phyloP scores from a whole-genome alignment of 2,329 filamentous ascomycete genomes.

The Coniochaeta sp. region DNA sequence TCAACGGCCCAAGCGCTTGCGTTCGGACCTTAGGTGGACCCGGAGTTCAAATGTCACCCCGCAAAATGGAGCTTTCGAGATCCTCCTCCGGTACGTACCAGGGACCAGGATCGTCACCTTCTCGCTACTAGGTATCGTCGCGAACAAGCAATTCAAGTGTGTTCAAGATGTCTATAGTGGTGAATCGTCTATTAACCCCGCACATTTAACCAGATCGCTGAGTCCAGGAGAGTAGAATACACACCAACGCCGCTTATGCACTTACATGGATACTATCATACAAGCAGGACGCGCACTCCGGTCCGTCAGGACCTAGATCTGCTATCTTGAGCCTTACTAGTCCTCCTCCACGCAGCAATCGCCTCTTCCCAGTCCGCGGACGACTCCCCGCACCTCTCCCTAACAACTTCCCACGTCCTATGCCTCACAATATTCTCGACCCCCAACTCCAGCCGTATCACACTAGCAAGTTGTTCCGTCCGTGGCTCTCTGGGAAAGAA shows the following conservation, averaged over 20 bases:
- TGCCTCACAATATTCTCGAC: conserved; percentile 74
- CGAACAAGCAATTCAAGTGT: background rate
- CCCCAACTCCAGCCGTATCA: conserved; percentile 67
- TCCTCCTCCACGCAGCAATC: conserved; percentile 52
- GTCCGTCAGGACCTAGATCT: background rate
- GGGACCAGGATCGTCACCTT: background rate
- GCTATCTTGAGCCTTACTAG: conserved; percentile 9
- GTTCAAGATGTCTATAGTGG: background rate
- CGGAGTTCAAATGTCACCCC: background rate
- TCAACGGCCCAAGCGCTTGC: background rate
- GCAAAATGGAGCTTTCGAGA: background rate
- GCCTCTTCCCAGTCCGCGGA: conserved; percentile 59
- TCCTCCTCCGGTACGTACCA: background rate
- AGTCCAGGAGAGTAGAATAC: background rate
- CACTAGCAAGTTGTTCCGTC: conserved; percentile 68
- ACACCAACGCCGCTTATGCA: background rate
- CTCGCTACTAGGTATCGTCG: background rate
- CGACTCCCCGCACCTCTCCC: conserved; percentile 62
- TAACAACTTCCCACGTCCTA: conserved; percentile 74
- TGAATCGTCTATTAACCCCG: background rate
- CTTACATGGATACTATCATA: background rate
- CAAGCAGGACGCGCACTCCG: background rate
- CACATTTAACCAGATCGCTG: background rate
- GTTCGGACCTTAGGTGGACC: background rate
- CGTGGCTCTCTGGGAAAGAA: conserved; percentile 75